These are phyloP conservation scores for Trichoderma virens DNA, from an alignment of 495 filamentous ascomycete species.

Conservation along the genomic window DNA sequence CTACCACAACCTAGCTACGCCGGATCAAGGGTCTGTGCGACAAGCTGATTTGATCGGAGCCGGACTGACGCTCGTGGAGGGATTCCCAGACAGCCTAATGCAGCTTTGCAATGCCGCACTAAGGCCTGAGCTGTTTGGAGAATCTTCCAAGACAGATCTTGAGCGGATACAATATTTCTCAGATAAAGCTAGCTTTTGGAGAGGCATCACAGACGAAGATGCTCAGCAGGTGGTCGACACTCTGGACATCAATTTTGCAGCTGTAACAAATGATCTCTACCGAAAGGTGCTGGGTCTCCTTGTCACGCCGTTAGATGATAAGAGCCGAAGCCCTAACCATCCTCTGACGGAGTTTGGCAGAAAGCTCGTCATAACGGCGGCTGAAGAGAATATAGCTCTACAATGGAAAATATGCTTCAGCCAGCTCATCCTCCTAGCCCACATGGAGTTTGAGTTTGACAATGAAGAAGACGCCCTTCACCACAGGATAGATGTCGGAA, in stretches of 20 bases:
- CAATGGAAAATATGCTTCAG: constrained; percentile 65
- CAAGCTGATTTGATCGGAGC: constrained; percentile 47
- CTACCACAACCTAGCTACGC: constrained; percentile 43
- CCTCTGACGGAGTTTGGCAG: constrained; percentile 63
- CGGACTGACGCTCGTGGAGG: constrained; percentile 50
- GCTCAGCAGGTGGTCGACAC: constrained; percentile 44
- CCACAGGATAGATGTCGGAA: constrained; percentile 55
- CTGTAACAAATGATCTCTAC: constrained; percentile 47
- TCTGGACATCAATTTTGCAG: constrained; percentile 49
- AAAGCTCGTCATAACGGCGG: constrained; percentile 61
- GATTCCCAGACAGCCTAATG: constrained; percentile 54
- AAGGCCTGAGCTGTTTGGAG: constrained; percentile 61
- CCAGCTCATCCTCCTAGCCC: constrained; percentile 72
- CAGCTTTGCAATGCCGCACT: constrained; percentile 52
- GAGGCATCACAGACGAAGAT: constrained; percentile 67
- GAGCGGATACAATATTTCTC: constrained; percentile 66
- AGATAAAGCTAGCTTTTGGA: constrained; percentile 61
- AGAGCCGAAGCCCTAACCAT: constrained; percentile 27
- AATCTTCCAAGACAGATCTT: constrained; percentile 53
- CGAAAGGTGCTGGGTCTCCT: constrained; percentile 36
- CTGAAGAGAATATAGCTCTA: constrained; percentile 67
- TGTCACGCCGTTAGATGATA: constrained; percentile 30
- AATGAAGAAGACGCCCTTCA: constrained; percentile 54
- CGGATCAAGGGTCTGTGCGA: constrained; percentile 26
- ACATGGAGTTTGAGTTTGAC: constrained; percentile 72